A percentile compares a stretch with the other conserved stretches of the same genome.
These are phyloP conservation scores for Colletotrichum sp. DNA, from an alignment of 2,329 filamentous ascomycete species.

Conservation along the genomic window DNA sequence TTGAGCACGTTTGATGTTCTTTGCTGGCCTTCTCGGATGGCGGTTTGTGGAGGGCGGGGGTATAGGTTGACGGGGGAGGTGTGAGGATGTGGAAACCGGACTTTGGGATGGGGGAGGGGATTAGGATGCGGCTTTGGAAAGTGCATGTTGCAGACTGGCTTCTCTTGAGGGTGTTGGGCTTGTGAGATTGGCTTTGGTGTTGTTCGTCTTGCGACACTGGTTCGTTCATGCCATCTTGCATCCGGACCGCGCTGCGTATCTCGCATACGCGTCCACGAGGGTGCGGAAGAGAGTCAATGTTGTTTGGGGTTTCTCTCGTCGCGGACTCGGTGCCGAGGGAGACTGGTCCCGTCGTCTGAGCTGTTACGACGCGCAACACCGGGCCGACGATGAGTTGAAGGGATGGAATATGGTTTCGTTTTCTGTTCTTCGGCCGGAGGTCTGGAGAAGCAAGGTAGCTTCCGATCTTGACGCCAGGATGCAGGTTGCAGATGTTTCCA, in stretches of 20 bases:
- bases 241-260: background rate
- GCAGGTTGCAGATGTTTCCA: background rate
- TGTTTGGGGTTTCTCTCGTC: background rate
- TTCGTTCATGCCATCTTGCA: background rate
- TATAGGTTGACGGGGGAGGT: background rate
- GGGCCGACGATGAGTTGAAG: background rate
- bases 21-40: background rate
- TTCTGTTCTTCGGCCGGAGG: background rate
- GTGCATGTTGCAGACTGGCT: background rate
- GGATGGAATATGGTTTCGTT: background rate
- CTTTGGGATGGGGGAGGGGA: background rate
- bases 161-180: background rate
- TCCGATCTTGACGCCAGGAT: background rate
- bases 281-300: background rate
- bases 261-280: background rate
- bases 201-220: background rate
- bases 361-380: background rate
- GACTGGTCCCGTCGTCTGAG: background rate
- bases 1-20: background rate
- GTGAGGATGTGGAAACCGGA: background rate
- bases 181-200: background rate
- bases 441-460: background rate
- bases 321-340: background rate
- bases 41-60: background rate
- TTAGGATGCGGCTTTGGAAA: background rate